phyloP scores from a whole-genome alignment of 108 stramenopile species.

The Skeletonema grethae region DNA sequence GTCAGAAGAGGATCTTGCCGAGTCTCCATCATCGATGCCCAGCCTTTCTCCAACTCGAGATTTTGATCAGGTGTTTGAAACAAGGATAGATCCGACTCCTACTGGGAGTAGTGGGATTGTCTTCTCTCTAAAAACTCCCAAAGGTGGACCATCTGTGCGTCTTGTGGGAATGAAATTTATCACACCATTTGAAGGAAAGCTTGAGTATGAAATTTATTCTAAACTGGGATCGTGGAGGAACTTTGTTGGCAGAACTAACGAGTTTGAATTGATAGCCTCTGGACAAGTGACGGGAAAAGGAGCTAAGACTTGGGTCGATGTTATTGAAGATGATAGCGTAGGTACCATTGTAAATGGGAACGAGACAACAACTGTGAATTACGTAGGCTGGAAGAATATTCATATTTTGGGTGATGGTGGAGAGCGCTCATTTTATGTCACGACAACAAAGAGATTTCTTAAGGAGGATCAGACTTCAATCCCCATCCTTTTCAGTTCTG shows the following conservation, averaged over 20 bases:
- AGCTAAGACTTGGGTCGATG: constrained; percentile 2
- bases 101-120: constrained; percentile 23
- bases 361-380: not conserved
- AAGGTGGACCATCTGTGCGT: not conserved
- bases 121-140: constrained; percentile 12
- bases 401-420: constrained; percentile 29
- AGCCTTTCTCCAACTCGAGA: constrained; percentile 18
- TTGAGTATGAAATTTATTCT: constrained; percentile 24
- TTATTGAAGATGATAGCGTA: not conserved
- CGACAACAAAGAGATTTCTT: constrained; percentile 9
- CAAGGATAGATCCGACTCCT: constrained; percentile 10
- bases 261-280: constrained; percentile 26
- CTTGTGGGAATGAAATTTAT: constrained; percentile 15
- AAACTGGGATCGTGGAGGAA: constrained; percentile 2
- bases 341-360: not conserved
- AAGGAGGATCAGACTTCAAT: not conserved
- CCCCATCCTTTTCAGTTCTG: constrained; percentile 15
- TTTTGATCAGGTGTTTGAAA: constrained; percentile 10
- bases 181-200: not conserved
- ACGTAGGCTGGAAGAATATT: constrained; percentile 22
- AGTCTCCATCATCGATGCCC: constrained; percentile 12
- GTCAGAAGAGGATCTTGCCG: constrained; percentile 1
- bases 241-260: not conserved
- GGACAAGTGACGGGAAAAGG: constrained; percentile 15
- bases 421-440: constrained; percentile 26